These are phyloP conservation scores for Puccinia hordei DNA, from an alignment of 1,284 basidiomycete species.

Conservation along the genomic window DNA sequence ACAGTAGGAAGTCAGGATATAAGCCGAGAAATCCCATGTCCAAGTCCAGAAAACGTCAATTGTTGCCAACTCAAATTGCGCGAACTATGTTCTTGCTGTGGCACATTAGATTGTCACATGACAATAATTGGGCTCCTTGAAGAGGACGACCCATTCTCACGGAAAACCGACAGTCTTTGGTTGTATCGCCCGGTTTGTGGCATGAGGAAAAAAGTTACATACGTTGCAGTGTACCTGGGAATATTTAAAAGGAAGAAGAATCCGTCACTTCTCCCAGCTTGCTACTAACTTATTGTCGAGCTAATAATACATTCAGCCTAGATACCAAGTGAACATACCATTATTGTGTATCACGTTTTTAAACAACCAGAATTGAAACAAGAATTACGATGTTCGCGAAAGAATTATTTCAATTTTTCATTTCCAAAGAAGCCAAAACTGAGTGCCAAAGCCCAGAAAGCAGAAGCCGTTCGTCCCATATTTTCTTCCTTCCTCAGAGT, in stretches of 20 bases:
- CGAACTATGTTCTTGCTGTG: not conserved
- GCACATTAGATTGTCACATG: not conserved
- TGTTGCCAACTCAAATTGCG: not conserved
- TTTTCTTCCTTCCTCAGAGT: not conserved
- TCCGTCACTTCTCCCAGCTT: not conserved
- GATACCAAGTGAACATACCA: no score
- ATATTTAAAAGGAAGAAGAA: not conserved
- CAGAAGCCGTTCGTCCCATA: conserved; percentile 8
- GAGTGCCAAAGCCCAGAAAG: conserved; percentile 10
- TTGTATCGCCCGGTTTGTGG: not conserved
- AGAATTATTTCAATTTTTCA: not conserved
- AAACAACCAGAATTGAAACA: no score
- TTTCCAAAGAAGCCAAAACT: not conserved
- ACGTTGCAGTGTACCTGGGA: not conserved
- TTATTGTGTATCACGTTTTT: no score
- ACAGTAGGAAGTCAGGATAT: not conserved
- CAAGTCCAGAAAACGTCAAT: not conserved
- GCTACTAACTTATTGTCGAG: no score
- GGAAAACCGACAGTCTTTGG: not conserved
- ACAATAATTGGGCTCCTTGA: not conserved
- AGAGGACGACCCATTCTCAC: not conserved
- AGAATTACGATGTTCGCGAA: not conserved
- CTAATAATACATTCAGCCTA: not conserved
- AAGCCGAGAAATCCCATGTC: not conserved
- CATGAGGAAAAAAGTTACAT: not conserved